These are phyloP conservation scores for Scedosporium apiospermum DNA, from an alignment of 2,329 filamentous ascomycete genomes.

Conservation along the genomic window DNA sequence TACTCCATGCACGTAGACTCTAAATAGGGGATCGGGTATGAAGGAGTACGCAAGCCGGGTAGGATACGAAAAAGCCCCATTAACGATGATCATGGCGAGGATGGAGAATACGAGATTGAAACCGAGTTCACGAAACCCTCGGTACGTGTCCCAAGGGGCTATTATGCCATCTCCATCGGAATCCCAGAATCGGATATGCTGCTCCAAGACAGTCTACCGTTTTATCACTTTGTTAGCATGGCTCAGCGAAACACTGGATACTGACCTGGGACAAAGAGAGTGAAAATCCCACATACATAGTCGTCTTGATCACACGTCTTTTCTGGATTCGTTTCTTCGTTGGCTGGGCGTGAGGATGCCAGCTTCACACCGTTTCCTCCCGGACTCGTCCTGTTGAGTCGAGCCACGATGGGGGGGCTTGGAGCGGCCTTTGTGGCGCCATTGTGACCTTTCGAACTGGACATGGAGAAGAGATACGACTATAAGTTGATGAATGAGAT, in stretches of 20 bases:
- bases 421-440: not conserved
- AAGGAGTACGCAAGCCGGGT: conserved; percentile 22
- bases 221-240: not conserved
- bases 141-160: conserved; percentile 27
- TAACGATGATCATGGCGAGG: conserved; percentile 28
- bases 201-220: conserved; percentile 21
- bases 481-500: not conserved
- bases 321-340: not conserved
- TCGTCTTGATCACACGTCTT: not conserved
- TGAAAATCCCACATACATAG: not conserved
- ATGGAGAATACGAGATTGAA: conserved; percentile 29
- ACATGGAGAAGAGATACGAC: not conserved
- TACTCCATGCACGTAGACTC: conserved; percentile 26
- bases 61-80: conserved; percentile 34
- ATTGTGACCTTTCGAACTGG: not conserved
- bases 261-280: not conserved
- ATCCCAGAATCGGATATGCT: conserved; percentile 32
- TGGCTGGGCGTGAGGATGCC: not conserved
- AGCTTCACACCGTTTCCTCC: not conserved
- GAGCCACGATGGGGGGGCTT: not conserved
- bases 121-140: conserved; percentile 27
- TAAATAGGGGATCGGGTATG: conserved; percentile 27
- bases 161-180: conserved; percentile 28
- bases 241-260: not conserved
- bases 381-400: not conserved